A percentile compares a stretch with the other conserved stretches of the same genome.
Conservation (phyloP, 192 early-diverging fungal species). For the Neocallimastix lanati region DNA sequence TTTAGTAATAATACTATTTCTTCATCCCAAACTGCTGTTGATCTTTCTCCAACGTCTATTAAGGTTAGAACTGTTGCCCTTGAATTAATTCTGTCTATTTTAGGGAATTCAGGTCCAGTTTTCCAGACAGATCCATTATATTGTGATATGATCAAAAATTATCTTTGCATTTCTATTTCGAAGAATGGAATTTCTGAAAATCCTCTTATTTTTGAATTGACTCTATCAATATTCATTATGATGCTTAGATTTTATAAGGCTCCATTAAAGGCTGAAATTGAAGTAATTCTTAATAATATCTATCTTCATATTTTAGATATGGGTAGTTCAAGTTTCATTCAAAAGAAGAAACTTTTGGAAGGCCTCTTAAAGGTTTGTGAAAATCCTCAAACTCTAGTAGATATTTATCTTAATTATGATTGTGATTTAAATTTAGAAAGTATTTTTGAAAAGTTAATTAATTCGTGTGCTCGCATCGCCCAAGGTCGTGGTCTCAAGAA, state of each 20-base stretch:
- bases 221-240: conserved; percentile 31
- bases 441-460: conserved; percentile 29
- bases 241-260: conserved; percentile 23
- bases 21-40: conserved; percentile 5
- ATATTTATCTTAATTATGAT: conserved; percentile 45
- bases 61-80: conserved; percentile 22
- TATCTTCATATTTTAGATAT: conserved; percentile 45
- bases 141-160: conserved; percentile 13
- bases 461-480: conserved; percentile 16
- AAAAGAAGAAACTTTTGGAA: conserved; percentile 32
- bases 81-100: conserved; percentile 30
- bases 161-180: conserved; percentile 24
- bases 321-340: conserved; percentile 31
- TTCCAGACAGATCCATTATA: conserved; percentile 24
- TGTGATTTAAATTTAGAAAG: conserved; percentile 26
- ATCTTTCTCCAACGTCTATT: conserved; percentile 12
- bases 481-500: conserved; percentile 12
- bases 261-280: conserved; percentile 31
- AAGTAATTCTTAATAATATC: conserved; percentile 33
- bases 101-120: conserved; percentile 25
- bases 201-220: conserved; percentile 35
- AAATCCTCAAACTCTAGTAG: conserved; percentile 31
- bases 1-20: conserved; percentile 2
- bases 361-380: conserved; percentile 29
- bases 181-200: conserved; percentile 33